Evolutionary conservation across 1,284 basidiomycete species (phyloP).

Genomic region (Puccinia triticina): DNA sequence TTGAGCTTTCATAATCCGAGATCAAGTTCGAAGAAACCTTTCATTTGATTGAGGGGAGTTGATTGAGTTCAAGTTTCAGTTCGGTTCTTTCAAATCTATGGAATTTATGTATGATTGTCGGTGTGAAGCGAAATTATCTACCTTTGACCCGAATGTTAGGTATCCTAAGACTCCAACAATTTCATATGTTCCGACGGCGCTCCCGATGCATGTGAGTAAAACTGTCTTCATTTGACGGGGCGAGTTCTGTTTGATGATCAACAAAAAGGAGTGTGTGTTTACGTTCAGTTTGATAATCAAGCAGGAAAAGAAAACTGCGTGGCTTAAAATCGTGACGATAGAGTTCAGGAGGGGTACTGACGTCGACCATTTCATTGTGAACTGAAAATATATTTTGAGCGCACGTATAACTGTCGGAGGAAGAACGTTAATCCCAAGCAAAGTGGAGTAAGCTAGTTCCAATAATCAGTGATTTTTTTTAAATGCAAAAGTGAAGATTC

Average conservation of each 20-base stretch:
- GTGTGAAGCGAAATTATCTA: constrained; percentile 31
- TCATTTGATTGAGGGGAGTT: not conserved
- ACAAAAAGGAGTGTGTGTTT: not conserved
- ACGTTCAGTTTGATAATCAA: not conserved
- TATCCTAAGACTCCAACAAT: constrained; percentile 72
- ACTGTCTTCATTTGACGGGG: constrained; percentile 29
- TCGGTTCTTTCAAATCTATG: not conserved
- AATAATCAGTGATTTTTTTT: not conserved
- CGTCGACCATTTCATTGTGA: constrained; percentile 43
- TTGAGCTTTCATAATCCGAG: constrained; percentile 75
- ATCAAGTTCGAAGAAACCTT: constrained; percentile 49
- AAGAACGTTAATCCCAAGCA: not conserved
- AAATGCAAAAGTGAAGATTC: not conserved
- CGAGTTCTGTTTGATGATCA: constrained; percentile 15
- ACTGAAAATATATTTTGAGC: constrained; percentile 49
- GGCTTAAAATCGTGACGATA: not conserved
- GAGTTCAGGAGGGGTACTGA: not conserved
- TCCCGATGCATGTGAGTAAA: constrained; percentile 35
- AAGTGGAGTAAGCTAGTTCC: not conserved
- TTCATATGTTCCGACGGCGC: constrained; percentile 46
- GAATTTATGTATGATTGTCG: too few species aligned
- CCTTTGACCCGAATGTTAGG: constrained; percentile 85
- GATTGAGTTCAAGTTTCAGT: not conserved
- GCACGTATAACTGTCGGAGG: constrained; percentile 27
- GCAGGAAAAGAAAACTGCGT: not conserved